These are phyloP conservation scores for Trichoderma sp. DNA, from an alignment of 2,329 filamentous ascomycete genomes.

Conservation along the genomic window DNA sequence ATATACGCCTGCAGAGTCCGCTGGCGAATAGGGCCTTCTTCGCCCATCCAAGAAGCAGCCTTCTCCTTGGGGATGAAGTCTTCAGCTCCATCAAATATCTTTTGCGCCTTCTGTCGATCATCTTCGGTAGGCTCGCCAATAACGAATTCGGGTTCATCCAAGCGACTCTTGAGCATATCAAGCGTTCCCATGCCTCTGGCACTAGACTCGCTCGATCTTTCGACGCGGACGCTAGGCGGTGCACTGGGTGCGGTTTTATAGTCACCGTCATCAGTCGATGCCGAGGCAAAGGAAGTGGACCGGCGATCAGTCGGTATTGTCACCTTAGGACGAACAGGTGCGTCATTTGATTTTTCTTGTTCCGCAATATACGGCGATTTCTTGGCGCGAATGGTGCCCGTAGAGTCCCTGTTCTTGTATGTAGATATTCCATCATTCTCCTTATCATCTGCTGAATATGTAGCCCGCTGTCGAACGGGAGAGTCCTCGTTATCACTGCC, in stretches of 20 bases:
- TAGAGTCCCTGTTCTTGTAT: conserved; percentile 23
- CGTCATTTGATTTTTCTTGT: conserved; percentile 35
- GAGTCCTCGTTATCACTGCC: conserved; percentile 47
- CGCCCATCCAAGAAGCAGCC: conserved; percentile 86
- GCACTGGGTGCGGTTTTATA: conserved; percentile 44
- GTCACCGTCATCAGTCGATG: conserved; percentile 36
- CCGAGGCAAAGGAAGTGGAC: conserved; percentile 35
- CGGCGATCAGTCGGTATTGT: conserved; percentile 42
- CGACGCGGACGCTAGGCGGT: conserved; percentile 45
- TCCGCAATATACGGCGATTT: conserved; percentile 25
- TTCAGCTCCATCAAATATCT: conserved; percentile 82
- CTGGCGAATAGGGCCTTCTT: conserved; percentile 60
- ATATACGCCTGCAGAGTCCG: conserved; percentile 75
- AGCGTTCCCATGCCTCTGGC: conserved; percentile 35
- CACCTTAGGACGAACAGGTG: conserved; percentile 34
- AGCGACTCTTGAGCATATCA: conserved; percentile 37
- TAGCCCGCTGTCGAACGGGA: conserved; percentile 21
- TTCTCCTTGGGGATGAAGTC: conserved; percentile 75
- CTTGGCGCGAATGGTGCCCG: conserved; percentile 32
- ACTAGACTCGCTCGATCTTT: conserved; percentile 39
- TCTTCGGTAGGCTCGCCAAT: conserved; percentile 61
- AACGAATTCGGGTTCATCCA: conserved; percentile 58
- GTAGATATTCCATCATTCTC: conserved; percentile 16
- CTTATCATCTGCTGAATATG: conserved; percentile 20
- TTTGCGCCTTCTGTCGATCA: conserved; percentile 73